A percentile compares a stretch with the other conserved stretches of the same genome.
Evolutionary conservation across 345 rosid species (phyloP).

Genomic region (Boechera stricta): DNA sequence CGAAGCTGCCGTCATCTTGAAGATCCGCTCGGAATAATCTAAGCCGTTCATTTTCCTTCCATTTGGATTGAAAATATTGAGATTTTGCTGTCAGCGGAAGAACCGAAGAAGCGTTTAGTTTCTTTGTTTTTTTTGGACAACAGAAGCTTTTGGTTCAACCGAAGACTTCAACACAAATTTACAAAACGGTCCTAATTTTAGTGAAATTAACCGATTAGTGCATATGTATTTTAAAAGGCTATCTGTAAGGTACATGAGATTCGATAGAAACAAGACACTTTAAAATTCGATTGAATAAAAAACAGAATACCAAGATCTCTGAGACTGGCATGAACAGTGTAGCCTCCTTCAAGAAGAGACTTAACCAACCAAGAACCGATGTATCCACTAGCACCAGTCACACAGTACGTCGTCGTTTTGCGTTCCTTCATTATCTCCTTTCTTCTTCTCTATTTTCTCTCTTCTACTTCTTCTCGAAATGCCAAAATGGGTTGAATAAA

Average conservation of each 20-base stretch:
- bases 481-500: conserved; percentile 16
- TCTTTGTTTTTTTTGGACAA: too few relatives aligned
- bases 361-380: conserved; percentile 83
- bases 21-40: conserved; percentile 76
- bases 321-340: conserved; percentile 72
- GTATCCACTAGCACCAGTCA: conserved; percentile 78
- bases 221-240: background rate
- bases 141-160: background rate
- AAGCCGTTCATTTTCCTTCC: conserved; percentile 57
- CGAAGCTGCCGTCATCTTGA: conserved; percentile 75
- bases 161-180: background rate
- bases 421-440: conserved; percentile 1
- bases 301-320: conserved; percentile 62
- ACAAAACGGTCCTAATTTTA: conserved; percentile 4
- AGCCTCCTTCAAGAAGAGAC: conserved; percentile 66
- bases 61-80: conserved; percentile 46
- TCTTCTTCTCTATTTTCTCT: background rate
- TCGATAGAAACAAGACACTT: background rate
- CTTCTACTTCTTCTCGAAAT: background rate
- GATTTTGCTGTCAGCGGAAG: conserved; percentile 53
- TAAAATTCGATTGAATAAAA: background rate
- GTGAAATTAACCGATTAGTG: background rate
- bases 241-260: background rate
- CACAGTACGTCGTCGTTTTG: conserved; percentile 59
- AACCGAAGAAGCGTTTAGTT: background rate